Evolutionary conservation across 2,329 filamentous ascomycete species (phyloP).

Genomic region (Lasiodiplodia sp.): DNA sequence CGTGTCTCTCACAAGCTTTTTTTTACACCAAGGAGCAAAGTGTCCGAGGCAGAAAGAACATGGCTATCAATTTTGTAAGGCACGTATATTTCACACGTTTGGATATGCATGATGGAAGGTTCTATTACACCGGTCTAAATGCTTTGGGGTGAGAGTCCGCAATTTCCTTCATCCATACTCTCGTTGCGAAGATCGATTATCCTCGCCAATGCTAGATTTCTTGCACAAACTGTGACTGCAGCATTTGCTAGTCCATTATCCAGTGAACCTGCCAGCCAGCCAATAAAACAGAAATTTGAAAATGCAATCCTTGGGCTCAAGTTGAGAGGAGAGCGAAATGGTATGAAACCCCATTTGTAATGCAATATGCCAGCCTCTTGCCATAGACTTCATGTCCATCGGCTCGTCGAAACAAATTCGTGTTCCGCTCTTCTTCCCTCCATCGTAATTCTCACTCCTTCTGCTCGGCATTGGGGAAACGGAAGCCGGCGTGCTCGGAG

Average conservation of each 20-base stretch:
- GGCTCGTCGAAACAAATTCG: not conserved
- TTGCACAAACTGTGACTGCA: not conserved
- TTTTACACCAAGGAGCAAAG: too few relatives aligned
- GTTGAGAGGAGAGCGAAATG: conserved; percentile 2
- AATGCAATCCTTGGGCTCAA: not conserved
- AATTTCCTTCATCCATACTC: not conserved
- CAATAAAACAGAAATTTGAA: not conserved
- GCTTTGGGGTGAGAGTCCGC: conserved; percentile 2
- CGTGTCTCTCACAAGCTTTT: too few relatives aligned
- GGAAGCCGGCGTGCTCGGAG: conserved; percentile 82
- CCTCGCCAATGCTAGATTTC: not conserved
- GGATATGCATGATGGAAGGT: not conserved
- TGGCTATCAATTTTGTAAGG: not conserved
- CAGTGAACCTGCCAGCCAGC: not conserved
- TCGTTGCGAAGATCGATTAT: not conserved
- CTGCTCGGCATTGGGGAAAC: not conserved
- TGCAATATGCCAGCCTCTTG: not conserved
- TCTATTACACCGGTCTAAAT: conserved; percentile 26
- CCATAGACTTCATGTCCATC: not conserved
- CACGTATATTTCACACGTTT: not conserved
- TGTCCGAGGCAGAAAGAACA: too few relatives aligned
- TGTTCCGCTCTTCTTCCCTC: not conserved
- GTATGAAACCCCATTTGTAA: not conserved
- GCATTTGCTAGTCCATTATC: not conserved
- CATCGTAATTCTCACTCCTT: not conserved